Evolutionary conservation across 2,329 filamentous ascomycete species (phyloP), one percentile per base, ranked within the genome.

Genomic region (Blumeria graminis): DNA sequence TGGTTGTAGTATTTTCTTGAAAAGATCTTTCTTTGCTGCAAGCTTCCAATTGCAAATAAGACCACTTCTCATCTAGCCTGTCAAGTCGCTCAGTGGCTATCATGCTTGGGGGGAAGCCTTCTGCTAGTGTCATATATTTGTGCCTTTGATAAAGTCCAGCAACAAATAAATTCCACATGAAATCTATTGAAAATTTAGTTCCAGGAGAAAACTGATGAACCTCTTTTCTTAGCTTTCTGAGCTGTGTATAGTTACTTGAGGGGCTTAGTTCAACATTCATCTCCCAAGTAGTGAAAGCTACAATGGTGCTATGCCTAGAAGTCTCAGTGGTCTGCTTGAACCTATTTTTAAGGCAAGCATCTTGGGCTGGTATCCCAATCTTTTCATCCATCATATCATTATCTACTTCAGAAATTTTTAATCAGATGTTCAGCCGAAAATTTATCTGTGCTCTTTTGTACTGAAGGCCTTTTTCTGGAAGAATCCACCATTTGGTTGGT

Each of bases 101-200:
- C 92, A 96, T 68, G 92, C 78, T 67, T 93, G 84, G 69, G 96
- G 92, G 66, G 90, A 96, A 60, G 81, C 81, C 62, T 80, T 84
- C 55, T 52, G 48, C 48, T 35, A 52, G 11, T 5, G 14, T 16
- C 28, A 52, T 52, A 16, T 52, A 52, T 14, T 48, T 28, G 9
- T 48, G 14, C 33, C 45, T 48, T 32, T 16, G 45, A 48, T 28
- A 28, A n/a, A 35, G 48, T 14, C 32, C 48, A 22, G 48, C 48
- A 35, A 52, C 32, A 52, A 52, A 52, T 35, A 52, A 34, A n/a
- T 52, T 52, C 48, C 48, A 52, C 48, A 52, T 52, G n/a, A 52
- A 52, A n/a, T 52, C 16, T 6, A 28, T 50, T 10, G 16, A 8
- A 32, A 50, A 50, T 32, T 28, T 50, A 28, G 46, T 50, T 14